phyloP scores from a whole-genome alignment of 768 basidiomycete genomes.

The Coprinopsis marcescibilis region DNA sequence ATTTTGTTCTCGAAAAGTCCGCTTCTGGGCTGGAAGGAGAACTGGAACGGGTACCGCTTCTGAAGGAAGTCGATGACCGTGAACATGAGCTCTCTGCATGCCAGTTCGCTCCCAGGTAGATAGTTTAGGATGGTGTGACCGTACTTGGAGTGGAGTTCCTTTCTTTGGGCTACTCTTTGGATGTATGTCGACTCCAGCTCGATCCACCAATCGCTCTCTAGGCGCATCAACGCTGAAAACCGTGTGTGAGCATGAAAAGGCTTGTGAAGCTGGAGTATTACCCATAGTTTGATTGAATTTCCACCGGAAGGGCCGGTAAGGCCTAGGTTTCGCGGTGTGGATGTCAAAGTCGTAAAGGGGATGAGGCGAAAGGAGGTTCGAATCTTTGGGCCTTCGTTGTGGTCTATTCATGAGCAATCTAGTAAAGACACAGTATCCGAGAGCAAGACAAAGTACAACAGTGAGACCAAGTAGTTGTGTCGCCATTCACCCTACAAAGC shows the following conservation, averaged over 20 bases:
- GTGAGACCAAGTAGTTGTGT: no score
- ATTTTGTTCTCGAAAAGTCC: slow-evolving; percentile 39
- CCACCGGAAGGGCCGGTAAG: slow-evolving; percentile 54
- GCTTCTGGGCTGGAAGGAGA: slow-evolving; percentile 29
- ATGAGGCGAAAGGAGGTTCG: slow-evolving; percentile 37
- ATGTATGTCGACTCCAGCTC: slow-evolving; percentile 50
- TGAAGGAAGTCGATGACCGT: slow-evolving; percentile 54
- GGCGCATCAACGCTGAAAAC: slow-evolving; percentile 34
- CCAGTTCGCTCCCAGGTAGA: slow-evolving; percentile 42
- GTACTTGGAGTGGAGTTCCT: slow-evolving; percentile 30
- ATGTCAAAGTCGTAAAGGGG: slow-evolving; percentile 40
- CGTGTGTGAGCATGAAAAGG: neutral
- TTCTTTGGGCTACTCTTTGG: slow-evolving; percentile 37
- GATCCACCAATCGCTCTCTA: slow-evolving; percentile 54
- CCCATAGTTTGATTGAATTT: slow-evolving; percentile 53
- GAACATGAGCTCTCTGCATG: slow-evolving; percentile 48
- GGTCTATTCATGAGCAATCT: neutral
- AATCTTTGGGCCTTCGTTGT: slow-evolving; percentile 5
- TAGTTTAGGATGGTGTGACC: slow-evolving; percentile 38
- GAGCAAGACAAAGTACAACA: no score
- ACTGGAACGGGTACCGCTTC: slow-evolving; percentile 50
- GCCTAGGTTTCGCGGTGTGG: slow-evolving; percentile 36
- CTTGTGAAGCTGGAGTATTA: neutral
- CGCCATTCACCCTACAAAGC: no score
- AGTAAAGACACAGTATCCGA: neutral